phyloP scores from a whole-genome alignment of 1,284 basidiomycete species.

The Sporisorium exsertum region DNA sequence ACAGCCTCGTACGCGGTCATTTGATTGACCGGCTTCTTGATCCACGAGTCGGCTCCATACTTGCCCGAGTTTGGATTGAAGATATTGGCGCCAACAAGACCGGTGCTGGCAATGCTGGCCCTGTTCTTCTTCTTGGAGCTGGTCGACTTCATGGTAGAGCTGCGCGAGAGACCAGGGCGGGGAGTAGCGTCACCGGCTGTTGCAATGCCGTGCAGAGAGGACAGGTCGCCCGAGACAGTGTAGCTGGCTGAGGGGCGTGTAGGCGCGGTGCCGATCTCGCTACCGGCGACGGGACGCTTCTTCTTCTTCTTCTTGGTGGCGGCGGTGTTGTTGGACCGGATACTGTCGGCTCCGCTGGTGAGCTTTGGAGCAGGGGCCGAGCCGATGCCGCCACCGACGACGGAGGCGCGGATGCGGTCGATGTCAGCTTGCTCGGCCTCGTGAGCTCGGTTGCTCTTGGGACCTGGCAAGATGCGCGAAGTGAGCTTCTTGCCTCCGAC shows the following conservation, averaged over 20 bases:
- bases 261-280: conserved; percentile 61
- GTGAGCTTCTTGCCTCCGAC: conserved; percentile 52
- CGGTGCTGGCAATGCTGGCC: conserved; percentile 38
- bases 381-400: conserved; percentile 58
- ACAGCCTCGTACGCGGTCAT: conserved; percentile 57
- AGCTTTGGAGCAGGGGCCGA: conserved; percentile 11
- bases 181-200: conserved; percentile 8
- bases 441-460: conserved; percentile 45
- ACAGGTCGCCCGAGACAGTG: conserved; percentile 49
- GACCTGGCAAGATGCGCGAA: conserved; percentile 56
- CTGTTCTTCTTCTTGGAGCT: conserved; percentile 61
- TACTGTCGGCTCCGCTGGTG: conserved; percentile 34
- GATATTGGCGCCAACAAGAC: conserved; percentile 39
- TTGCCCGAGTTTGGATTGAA: conserved; percentile 53
- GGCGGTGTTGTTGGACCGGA: conserved; percentile 33
- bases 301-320: conserved; percentile 59
- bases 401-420: conserved; percentile 59
- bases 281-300: conserved; percentile 51
- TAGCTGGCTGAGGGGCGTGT: conserved; percentile 53
- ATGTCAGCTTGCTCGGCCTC: conserved; percentile 42
- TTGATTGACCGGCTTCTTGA: conserved; percentile 46
- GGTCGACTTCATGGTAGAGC: conserved; percentile 45
- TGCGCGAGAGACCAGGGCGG: conserved; percentile 41
- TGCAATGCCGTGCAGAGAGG: conserved; percentile 30
- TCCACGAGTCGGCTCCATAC: conserved; percentile 55